Evolutionary conservation across 192 early-diverging fungal species (phyloP), one percentile per base, ranked within the genome.

Genomic region (Chytriomyces confervae): DNA sequence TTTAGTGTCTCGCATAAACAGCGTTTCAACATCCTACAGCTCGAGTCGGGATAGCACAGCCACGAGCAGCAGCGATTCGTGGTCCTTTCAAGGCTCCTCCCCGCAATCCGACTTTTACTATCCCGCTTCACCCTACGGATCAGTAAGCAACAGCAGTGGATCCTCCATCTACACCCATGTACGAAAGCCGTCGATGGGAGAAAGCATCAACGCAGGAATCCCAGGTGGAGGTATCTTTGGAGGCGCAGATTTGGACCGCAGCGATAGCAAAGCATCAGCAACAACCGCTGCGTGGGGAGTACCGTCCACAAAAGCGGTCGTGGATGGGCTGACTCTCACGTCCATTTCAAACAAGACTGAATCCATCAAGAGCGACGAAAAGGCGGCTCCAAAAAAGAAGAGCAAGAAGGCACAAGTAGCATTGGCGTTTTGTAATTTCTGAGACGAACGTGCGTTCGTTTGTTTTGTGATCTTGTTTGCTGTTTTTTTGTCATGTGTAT

Each of bases 351-450:
- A 2, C 2, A 47, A 27, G 11, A 5, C 49, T 1, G 49, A 49
- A 5, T 70, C 69, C 20, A 13, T 70, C n/a, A 70, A 70, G 20
- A 70, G 69, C 27, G 51, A 70, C 29, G 69, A 70, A 13, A 43
- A 20, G 69, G 45, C 20, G 50, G 11, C 36, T 13, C 50, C 50
- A 57, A 51, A 49, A 18, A 49, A 64, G 27, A 24, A 18, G n/a
- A 18, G 45, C 27, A 8, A 10, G 3, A 70, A 70, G 69, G 69
- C 69, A 27, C 49, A 49, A 23, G 53, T 70, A 27, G 27, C 27
- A 5, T 53, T 44, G 69, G 47, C 18, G n/a, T 70, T 53, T 29
- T 10, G 23, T 27, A 20, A 70, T n/a, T 70, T 70, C 27, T 70
- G 50, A 57, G 2, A 23, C 36, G 36, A 27, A 27, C 24, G 24